Conservation (phyloP, 73 alveolate species). For the Strombidium stylifer region DNA sequence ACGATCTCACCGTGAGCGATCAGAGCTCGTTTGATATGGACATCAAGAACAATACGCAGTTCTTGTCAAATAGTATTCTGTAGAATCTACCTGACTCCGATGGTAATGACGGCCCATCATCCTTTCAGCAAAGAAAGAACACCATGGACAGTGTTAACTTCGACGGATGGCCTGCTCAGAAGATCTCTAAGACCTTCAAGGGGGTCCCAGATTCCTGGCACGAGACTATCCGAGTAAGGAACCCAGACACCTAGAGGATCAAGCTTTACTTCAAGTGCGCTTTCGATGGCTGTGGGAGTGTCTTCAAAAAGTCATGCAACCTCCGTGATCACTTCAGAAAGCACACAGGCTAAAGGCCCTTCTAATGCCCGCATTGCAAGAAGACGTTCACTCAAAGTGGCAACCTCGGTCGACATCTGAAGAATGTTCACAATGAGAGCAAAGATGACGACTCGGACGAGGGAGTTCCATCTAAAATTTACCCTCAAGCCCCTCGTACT, state of each 20-base stretch:
- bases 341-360: constrained; percentile 75
- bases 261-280: constrained; percentile 47
- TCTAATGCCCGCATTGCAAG: constrained; percentile 76
- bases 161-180: too few species aligned
- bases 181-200: constrained; percentile 41
- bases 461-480: too few species aligned
- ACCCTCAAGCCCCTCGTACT: too few species aligned
- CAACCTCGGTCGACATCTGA: constrained; percentile 77
- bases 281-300: constrained; percentile 66
- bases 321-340: constrained; percentile 58
- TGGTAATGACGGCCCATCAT: too few species aligned
- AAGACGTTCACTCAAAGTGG: constrained; percentile 83
- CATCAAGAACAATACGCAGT: too few species aligned
- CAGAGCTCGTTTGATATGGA: too few species aligned
- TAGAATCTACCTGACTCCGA: too few species aligned
- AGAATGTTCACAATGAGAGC: constrained; percentile 28
- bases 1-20: too few species aligned
- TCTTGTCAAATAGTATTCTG: too few species aligned
- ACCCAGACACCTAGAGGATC: constrained; percentile 42
- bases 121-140: too few species aligned
- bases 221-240: constrained; percentile 30
- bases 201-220: constrained; percentile 47
- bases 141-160: too few species aligned
- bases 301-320: constrained; percentile 58
- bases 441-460: too few species aligned